A percentile compares a stretch with the other conserved stretches of the same genome.
Evolutionary conservation across 345 rosid species (phyloP).

Genomic region (Geranium brycei): DNA sequence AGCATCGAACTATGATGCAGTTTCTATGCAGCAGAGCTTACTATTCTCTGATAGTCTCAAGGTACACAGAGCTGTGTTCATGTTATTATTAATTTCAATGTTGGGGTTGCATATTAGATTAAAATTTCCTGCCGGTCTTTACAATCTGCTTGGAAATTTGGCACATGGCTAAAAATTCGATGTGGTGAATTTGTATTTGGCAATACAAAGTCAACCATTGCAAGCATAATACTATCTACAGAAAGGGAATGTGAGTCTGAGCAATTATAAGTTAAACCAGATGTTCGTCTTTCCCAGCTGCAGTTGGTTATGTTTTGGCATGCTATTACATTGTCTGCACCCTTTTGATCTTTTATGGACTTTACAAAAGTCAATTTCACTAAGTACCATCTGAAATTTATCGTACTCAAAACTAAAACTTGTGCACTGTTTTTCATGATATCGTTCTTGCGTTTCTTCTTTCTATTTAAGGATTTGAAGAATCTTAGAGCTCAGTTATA

Average conservation of each 20-base stretch:
- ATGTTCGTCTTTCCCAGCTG: neutral
- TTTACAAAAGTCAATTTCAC: neutral
- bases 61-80: conserved; percentile 22
- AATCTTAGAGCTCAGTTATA: conserved; percentile 76
- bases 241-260: neutral
- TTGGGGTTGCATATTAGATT: neutral
- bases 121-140: neutral
- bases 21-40: conserved; percentile 73
- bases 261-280: neutral
- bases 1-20: conserved; percentile 64
- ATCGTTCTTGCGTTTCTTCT: neutral
- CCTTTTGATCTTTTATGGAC: neutral
- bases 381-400: neutral
- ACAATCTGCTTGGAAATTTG: neutral
- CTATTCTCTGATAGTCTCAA: conserved; percentile 77
- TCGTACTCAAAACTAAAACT: neutral
- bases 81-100: neutral
- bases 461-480: conserved; percentile 54
- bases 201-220: neutral
- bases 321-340: neutral
- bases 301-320: neutral
- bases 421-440: neutral
- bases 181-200: neutral
- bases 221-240: neutral
- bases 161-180: neutral